phyloP scores from a whole-genome alignment of 768 basidiomycete genomes.

The Kwoniella pini region DNA sequence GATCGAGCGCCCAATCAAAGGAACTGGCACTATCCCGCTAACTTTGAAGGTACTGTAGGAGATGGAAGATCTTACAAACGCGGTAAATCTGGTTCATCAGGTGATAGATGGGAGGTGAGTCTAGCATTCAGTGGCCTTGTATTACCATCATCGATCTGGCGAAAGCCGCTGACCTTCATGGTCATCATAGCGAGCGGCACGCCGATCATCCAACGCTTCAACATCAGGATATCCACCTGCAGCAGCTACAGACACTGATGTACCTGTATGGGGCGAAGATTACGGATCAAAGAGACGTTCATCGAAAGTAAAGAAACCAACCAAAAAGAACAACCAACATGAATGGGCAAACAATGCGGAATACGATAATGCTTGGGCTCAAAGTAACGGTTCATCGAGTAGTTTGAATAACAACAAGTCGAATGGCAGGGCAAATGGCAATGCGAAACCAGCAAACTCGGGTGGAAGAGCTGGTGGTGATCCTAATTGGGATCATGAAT shows the following conservation, averaged over 20 bases:
- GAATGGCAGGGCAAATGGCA: constrained; percentile 2
- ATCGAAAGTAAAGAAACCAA: constrained; percentile 24
- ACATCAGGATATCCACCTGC: constrained; percentile 28
- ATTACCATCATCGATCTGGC: background rate
- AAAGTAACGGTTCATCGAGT: constrained; percentile 12
- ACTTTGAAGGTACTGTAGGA: constrained; percentile 53
- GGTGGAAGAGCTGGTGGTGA: constrained; percentile 12
- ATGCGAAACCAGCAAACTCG: background rate
- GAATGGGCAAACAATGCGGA: constrained; percentile 13
- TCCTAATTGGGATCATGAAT: constrained; percentile 35
- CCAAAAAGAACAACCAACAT: constrained; percentile 15
- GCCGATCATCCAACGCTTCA: constrained; percentile 18
- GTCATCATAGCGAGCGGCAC: constrained; percentile 25
- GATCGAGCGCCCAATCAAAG: constrained; percentile 53
- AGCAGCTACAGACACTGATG: constrained; percentile 41
- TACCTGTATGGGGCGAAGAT: constrained; percentile 55
- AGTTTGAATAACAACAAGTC: background rate
- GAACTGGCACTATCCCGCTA: constrained; percentile 55
- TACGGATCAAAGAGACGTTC: constrained; percentile 45
- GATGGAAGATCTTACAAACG: constrained; percentile 30
- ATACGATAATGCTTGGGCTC: constrained; percentile 8
- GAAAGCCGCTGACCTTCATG: background rate
- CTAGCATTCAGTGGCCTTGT: background rate
- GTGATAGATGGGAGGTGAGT: constrained; percentile 43
- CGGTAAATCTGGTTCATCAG: constrained; percentile 15